A percentile compares a stretch with the other conserved stretches of the same genome.
These are phyloP conservation scores for Gloeophyllum trabeum DNA, from an alignment of 768 basidiomycete genomes.

Conservation along the genomic window DNA sequence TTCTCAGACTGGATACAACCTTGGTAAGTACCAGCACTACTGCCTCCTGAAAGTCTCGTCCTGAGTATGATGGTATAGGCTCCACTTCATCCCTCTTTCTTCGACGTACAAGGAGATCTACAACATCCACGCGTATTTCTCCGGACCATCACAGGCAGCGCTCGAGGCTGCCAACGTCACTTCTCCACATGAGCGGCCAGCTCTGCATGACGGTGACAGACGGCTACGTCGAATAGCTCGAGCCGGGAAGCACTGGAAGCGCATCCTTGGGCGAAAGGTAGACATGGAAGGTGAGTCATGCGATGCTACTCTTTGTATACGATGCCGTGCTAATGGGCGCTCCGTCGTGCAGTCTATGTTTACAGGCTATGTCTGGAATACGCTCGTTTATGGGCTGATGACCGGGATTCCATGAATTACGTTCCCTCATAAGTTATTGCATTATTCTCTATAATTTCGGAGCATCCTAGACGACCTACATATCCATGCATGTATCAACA, in stretches of 20 bases:
- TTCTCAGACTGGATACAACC: constrained; percentile 90
- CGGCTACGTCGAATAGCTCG: constrained; percentile 73
- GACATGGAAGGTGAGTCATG: constrained; percentile 96
- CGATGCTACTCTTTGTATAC: constrained; percentile 6
- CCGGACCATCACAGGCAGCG: constrained; percentile 60
- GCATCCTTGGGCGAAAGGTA: constrained; percentile 64
- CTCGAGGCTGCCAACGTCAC: constrained; percentile 40
- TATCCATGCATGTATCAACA: too few relatives aligned
- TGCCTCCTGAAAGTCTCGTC: neutral
- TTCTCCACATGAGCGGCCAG: constrained; percentile 21
- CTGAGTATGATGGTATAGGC: constrained; percentile 32
- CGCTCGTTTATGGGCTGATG: constrained; percentile 75
- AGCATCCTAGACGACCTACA: too few relatives aligned
- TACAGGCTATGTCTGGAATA: constrained; percentile 86
- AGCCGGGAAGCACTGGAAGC: constrained; percentile 91
- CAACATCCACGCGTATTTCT: constrained; percentile 90
- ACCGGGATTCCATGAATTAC: constrained; percentile 60
- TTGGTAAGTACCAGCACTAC: constrained; percentile 36
- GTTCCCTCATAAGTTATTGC: too few relatives aligned
- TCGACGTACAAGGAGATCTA: constrained; percentile 85
- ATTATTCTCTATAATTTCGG: too few relatives aligned
- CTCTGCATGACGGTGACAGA: constrained; percentile 50
- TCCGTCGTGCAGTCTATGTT: constrained; percentile 56
- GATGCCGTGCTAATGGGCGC: constrained; percentile 6
- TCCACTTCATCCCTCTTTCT: constrained; percentile 92